Conservation (phyloP, 2,329 filamentous ascomycete species). For the Ustulina deusta region DNA sequence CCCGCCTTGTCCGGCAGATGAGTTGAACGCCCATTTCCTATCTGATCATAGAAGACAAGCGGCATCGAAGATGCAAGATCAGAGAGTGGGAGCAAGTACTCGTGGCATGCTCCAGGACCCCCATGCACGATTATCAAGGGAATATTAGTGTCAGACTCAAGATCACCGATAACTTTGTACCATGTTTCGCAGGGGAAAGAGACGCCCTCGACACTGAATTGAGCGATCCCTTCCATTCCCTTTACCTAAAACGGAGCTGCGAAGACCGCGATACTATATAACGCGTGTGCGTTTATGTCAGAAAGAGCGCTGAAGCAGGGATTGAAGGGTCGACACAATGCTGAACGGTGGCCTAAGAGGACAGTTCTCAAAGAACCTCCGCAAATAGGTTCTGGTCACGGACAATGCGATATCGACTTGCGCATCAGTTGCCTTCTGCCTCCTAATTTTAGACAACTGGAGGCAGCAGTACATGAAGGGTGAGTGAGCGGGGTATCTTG, state of each 20-base stretch:
- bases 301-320: not conserved
- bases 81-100: conserved; percentile 56
- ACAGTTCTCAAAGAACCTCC: no score
- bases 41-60: conserved; percentile 66
- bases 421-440: no score
- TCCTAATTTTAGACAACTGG: no score
- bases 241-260: not conserved
- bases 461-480: no score
- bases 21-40: conserved; percentile 63
- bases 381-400: no score
- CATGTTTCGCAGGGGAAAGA: conserved; percentile 38
- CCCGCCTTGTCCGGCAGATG: conserved; percentile 59
- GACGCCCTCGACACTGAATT: not conserved
- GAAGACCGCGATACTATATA: not conserved
- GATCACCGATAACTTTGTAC: conserved; percentile 45
- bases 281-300: not conserved
- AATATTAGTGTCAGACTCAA: conserved; percentile 22
- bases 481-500: no score
- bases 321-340: no score
- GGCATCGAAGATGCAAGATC: conserved; percentile 56
- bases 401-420: no score
- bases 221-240: conserved; percentile 2
- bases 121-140: conserved; percentile 46
- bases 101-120: conserved; percentile 57
- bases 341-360: no score